Evolutionary conservation across 768 basidiomycete genomes (phyloP), one percentile per base, ranked within the genome.

Genomic region (Lactarius hatsudake): DNA sequence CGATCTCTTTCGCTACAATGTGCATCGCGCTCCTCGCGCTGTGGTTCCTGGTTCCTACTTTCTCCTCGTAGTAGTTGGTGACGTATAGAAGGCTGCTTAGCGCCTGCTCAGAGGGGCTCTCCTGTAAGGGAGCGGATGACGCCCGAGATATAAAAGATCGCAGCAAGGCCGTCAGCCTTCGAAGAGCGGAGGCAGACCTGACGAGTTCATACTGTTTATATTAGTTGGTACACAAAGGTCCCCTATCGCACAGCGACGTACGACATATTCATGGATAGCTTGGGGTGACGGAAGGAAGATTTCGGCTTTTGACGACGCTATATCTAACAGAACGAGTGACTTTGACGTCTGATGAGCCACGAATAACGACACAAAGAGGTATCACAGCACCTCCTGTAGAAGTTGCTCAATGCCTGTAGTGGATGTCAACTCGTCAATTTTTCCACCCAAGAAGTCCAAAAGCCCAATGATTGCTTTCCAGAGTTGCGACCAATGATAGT

Each of bases 401-500:
- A 90, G 76, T 62, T 78, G 79, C 68, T 83, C 84, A 2, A 88
- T 73, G 0, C 84, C 83, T 30, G 83, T 83, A 0, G 82, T 83
- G 10, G 83, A 82, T 8, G 77, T 72, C n/a, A 88, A 74, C 51
- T 76, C 82, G 7, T 85, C 85, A 36, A 85, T 59, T 74, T 84
- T 87, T n/a, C 76, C 81, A 12, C 82, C 78, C 18, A 88, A 65
- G 71, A 90, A 90, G 30, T 76, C 80, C 15, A 90, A 75, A 3
- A 90, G 71, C 3, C 80, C 81, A 30, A 88, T 70, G 13, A 88
- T 70, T 7, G 86, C 81, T 60, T 76, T 78, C 89, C 88, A 91
- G 15, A 89, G 72, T 59, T 87, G 85, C 65, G 80, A 77, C 88
- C 89, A 90, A 53, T 85, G 77, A 70, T 90, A 90, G 10, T 84